Percentiles rank a stretch among this genome's conserved stretches.
Evolutionary conservation across 1,139 yeast genomes (phyloP).

Genomic region (Yamadazyma blattariae): DNA sequence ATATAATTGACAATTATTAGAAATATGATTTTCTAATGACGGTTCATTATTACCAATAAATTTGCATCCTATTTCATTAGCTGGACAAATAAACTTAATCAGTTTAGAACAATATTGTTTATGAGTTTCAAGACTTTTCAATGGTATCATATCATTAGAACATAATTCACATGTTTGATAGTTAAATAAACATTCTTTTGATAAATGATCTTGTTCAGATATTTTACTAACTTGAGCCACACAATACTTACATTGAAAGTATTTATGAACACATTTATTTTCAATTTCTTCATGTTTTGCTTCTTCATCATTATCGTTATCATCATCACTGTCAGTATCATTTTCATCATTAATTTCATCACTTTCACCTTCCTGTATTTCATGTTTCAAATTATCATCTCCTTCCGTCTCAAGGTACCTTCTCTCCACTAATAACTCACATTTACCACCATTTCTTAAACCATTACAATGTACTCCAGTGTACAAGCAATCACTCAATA

Average conservation of each 20-base stretch:
- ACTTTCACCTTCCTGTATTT: not conserved
- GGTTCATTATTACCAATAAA: constrained; percentile 41
- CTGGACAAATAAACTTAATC: constrained; percentile 38
- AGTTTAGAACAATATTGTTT: constrained; percentile 32
- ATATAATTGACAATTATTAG: constrained; percentile 32
- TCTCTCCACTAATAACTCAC: constrained; percentile 13
- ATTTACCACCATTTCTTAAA: constrained; percentile 13
- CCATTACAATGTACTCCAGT: constrained; percentile 50
- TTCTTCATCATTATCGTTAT: constrained; percentile 7
- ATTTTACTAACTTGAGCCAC: constrained; percentile 26
- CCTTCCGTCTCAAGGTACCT: constrained; percentile 7
- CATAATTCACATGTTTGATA: constrained; percentile 39
- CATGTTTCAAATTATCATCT: not conserved
- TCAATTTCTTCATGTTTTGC: constrained; percentile 5
- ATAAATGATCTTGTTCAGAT: constrained; percentile 32
- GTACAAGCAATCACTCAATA: constrained; percentile 45
- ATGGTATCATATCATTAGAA: constrained; percentile 39
- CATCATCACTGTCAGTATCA: not conserved
- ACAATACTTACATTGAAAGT: constrained; percentile 42
- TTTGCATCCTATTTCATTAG: constrained; percentile 38
- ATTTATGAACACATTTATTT: constrained; percentile 30
- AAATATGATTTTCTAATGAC: constrained; percentile 37
- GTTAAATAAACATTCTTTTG: constrained; percentile 39
- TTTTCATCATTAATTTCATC: not conserved
- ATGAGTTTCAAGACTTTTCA: constrained; percentile 31